Conservation (phyloP, 1,284 basidiomycete genomes). For the Malassezia obtusa region DNA sequence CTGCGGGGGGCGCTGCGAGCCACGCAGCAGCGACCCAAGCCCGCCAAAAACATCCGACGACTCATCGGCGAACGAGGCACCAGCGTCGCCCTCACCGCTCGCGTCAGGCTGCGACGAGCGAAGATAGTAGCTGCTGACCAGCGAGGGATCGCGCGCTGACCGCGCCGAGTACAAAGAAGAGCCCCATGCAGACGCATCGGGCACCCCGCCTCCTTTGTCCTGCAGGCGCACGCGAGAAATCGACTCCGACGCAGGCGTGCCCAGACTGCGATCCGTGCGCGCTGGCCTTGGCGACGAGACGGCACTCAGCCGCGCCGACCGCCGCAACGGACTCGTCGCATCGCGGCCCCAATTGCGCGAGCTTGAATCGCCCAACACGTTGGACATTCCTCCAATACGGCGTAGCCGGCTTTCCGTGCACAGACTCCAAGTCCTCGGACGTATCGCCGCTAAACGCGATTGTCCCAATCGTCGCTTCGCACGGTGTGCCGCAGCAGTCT, state of each 20-base stretch:
- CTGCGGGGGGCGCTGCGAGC: conserved; percentile 9
- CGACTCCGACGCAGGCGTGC: not conserved
- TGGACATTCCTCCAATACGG: not conserved
- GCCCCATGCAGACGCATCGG: conserved; percentile 10
- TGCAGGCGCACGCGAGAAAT: not conserved
- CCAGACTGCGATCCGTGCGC: not conserved
- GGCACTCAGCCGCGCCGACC: conserved; percentile 10
- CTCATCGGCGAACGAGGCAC: not conserved
- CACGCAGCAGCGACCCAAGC: conserved; percentile 12
- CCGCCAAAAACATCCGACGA: conserved; percentile 1
- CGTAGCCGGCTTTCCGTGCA: not conserved
- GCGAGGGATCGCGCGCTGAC: conserved; percentile 3
- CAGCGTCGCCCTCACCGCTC: not conserved
- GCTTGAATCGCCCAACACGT: not conserved
- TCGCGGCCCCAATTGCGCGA: not conserved
- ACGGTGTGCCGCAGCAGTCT: not conserved
- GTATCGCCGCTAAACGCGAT: not conserved
- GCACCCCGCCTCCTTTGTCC: not conserved
- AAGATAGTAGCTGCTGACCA: conserved; percentile 17
- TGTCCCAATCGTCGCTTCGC: not conserved
- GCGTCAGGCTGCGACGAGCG: conserved; percentile 2
- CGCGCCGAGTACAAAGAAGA: conserved; percentile 13
- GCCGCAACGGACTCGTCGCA: conserved; percentile 3
- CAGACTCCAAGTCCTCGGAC: too few relatives aligned
- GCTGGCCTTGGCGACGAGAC: not conserved